Base-by-base conservation (phyloP, 2,329 filamentous ascomycete species). In the Cyclaneusma minus region DNA sequence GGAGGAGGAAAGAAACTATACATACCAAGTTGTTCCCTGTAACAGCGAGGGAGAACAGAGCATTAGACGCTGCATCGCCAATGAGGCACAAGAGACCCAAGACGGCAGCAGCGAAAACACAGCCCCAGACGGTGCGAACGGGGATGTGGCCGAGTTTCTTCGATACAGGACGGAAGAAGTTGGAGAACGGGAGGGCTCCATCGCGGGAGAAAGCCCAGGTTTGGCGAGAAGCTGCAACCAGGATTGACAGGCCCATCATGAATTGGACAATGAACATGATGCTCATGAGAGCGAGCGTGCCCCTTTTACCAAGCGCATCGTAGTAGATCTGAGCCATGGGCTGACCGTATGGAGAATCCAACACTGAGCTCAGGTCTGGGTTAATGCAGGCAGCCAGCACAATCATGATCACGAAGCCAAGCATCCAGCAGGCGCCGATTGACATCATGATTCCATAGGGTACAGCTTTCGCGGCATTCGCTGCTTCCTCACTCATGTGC, bases 181-280 rank as follows among this genome's bases (percentile, higher is more conserved):
- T 44, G 2, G 63, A 68, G 41, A 73, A 71, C 0, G 68, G 68
- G 2, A 74, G 52, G 2, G 67, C 68, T 2, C 65, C 66, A 37
- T 74, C 68, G 13, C 68, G 59, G 6, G 64, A 65, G 41, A 74
- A 74, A 0, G 68, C 68, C 68, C 68, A 75, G 16, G 55, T 58
- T 45, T 74, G 68, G 5, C 69, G 58, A 5, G 63, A 68, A 4
- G 62, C 63, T 2, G 68, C 68, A 3, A 71, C 60, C 3, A 67
- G 47, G 28, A 69, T 60, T 16, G 59, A 65, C 2, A 71, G 47
- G 1, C 67, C 66, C 58, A 73, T 72, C 13, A 72, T 51, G 42
- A 68, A 74, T 40, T 73, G 68, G 3, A 69, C 64, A 25, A 69
- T 58, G 39, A 70, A 66, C 12, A 72, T 47, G 1, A 72, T 51